Percentiles rank a stretch among this genome's conserved stretches.
Conservation (phyloP, 305 asterid species). For the Fraxinus sp. region DNA sequence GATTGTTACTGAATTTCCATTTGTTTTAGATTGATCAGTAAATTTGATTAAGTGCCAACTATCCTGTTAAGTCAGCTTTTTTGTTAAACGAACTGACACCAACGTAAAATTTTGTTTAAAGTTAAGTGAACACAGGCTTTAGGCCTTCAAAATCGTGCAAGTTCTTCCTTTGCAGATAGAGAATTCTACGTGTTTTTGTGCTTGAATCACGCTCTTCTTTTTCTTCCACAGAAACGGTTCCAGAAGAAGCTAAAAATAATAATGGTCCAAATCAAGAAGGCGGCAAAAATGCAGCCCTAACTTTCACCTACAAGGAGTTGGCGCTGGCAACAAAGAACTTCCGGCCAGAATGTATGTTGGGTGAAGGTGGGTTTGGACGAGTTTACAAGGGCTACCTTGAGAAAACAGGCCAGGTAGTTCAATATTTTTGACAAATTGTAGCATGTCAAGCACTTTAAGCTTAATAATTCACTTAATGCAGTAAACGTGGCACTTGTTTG, state of each 20-base stretch:
- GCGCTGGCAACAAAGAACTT: slow-evolving; percentile 54
- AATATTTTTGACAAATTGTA: not conserved
- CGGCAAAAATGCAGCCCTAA: slow-evolving; percentile 62
- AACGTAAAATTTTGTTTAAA: not conserved
- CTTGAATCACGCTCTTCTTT: not conserved
- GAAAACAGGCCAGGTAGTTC: slow-evolving; percentile 59
- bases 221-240: slow-evolving; percentile 17
- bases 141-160: not conserved
- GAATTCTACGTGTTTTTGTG: not conserved
- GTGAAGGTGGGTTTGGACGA: slow-evolving; percentile 63
- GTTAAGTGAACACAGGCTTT: not conserved
- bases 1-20: not conserved
- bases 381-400: slow-evolving; percentile 72
- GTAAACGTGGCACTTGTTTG: not conserved
- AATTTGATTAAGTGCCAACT: not conserved
- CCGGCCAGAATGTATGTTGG: slow-evolving; percentile 41
- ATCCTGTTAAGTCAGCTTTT: not conserved
- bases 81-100: not conserved
- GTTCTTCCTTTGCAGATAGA: not conserved
- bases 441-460: not conserved
- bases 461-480: not conserved
- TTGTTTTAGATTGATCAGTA: not conserved
- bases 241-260: slow-evolving; percentile 25
- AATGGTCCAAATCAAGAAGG: slow-evolving; percentile 29
- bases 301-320: slow-evolving; percentile 72